Evolutionary conservation across 2,329 filamentous ascomycete species (phyloP).

Genomic region (Aureobasidium musti): DNA sequence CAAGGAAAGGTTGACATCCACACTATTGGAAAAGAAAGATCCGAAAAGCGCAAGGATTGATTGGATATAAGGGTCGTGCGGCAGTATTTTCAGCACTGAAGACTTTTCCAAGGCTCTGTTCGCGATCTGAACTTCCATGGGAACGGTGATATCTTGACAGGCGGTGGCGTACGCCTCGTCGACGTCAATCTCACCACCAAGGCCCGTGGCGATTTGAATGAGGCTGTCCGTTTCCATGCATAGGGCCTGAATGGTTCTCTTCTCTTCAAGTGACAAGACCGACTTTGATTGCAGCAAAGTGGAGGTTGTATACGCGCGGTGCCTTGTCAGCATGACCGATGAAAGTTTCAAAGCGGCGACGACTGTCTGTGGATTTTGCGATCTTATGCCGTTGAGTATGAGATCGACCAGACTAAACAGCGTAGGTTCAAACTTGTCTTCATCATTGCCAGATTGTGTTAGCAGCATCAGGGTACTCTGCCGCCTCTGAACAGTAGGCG

Average conservation of each 20-base stretch:
- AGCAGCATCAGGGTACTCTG: slow-evolving; percentile 88
- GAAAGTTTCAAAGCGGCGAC: slow-evolving; percentile 85
- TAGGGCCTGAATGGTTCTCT: slow-evolving; percentile 71
- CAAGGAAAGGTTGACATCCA: slow-evolving; percentile 85
- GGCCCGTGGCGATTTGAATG: slow-evolving; percentile 65
- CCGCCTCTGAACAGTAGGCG: slow-evolving; percentile 71
- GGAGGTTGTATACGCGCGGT: slow-evolving; percentile 81
- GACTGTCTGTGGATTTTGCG: slow-evolving; percentile 83
- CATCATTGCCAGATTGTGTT: slow-evolving; percentile 72
- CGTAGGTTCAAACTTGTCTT: slow-evolving; percentile 75
- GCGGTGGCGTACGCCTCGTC: slow-evolving; percentile 68
- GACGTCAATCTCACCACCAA: slow-evolving; percentile 69
- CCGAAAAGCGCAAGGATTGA: slow-evolving; percentile 63
- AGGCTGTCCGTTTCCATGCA: slow-evolving; percentile 73
- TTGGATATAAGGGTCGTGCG: slow-evolving; percentile 61
- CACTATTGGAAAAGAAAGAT: slow-evolving; percentile 83
- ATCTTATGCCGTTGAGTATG: slow-evolving; percentile 79
- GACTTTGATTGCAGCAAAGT: slow-evolving; percentile 63
- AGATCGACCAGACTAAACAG: slow-evolving; percentile 94
- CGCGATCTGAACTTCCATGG: slow-evolving; percentile 39
- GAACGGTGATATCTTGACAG: slow-evolving; percentile 60
- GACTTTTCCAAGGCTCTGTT: background rate
- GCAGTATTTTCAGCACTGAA: slow-evolving; percentile 31
- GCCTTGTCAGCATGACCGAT: slow-evolving; percentile 80
- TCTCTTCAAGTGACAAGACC: slow-evolving; percentile 50